A percentile compares a stretch with the other conserved stretches of the same genome.
These are phyloP conservation scores for Globisporangium camurandrum DNA, from an alignment of 352 stramenopile species.

Conservation along the genomic window DNA sequence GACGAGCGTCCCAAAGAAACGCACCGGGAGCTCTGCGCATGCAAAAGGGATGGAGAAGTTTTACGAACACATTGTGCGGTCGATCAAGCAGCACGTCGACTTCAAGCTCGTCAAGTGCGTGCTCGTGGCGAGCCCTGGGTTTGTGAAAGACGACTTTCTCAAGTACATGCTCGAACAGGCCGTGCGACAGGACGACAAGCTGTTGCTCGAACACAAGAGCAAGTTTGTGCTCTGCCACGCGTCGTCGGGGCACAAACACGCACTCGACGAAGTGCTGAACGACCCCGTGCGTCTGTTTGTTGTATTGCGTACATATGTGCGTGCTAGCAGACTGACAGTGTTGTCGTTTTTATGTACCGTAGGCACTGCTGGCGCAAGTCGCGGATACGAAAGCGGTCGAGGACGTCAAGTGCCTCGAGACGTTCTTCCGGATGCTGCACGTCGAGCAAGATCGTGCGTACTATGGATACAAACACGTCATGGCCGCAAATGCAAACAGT, in stretches of 20 bases:
- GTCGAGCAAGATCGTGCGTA: conserved; percentile 94
- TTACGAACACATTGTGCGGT: conserved; percentile 95
- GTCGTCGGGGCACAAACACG: conserved; percentile 96
- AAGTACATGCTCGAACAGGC: conserved; percentile 92
- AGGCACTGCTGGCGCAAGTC: conserved; percentile 87
- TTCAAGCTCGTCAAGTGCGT: conserved; percentile 96
- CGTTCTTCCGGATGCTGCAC: conserved; percentile 96
- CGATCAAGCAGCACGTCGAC: conserved; percentile 94
- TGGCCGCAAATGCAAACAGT: conserved; percentile 86
- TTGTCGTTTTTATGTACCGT: not conserved
- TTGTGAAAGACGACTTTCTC: conserved; percentile 98
- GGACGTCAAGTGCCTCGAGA: conserved; percentile 88
- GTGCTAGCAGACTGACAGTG: not conserved
- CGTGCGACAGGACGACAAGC: conserved; percentile 90
- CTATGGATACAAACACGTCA: conserved; percentile 95
- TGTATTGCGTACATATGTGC: not conserved
- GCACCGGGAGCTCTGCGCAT: conserved; percentile 90
- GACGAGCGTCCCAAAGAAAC: conserved; percentile 96
- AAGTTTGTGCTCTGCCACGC: conserved; percentile 96
- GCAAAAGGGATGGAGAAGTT: conserved; percentile 94
- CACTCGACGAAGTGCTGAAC: conserved; percentile 95
- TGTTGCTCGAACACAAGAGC: conserved; percentile 93
- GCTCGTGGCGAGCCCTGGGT: conserved; percentile 93
- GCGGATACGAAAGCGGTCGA: conserved; percentile 93
- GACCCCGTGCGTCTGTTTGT: conserved; percentile 44